These are phyloP conservation scores for Kwoniella sp. DNA, from an alignment of 768 basidiomycete genomes.

Conservation along the genomic window DNA sequence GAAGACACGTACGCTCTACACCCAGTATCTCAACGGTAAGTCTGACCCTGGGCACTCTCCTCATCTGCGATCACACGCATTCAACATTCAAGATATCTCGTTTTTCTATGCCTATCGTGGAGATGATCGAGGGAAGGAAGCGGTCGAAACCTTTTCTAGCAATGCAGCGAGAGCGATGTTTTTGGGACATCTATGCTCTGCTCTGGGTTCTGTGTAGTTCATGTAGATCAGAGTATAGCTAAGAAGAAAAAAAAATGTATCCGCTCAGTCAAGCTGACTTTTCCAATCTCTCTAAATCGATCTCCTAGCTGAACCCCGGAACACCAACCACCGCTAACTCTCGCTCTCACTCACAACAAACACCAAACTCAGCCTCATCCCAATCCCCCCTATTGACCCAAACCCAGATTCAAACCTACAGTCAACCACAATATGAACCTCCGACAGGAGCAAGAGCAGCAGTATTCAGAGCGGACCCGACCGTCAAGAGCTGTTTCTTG, in stretches of 20 bases:
- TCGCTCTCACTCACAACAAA: no score
- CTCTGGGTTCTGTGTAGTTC: no score
- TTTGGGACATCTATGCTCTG: no score
- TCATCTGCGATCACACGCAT: no score
- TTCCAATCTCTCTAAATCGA: background rate
- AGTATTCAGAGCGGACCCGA: conserved; percentile 21
- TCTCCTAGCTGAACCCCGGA: background rate
- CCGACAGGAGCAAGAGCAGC: conserved; percentile 9
- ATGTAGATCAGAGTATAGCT: no score
- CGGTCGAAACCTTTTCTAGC: no score
- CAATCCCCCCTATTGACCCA: conserved; percentile 1
- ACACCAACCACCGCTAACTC: background rate
- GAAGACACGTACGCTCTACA: conserved; percentile 14
- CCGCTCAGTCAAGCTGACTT: background rate
- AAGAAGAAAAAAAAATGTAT: no score
- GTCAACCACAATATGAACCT: background rate
- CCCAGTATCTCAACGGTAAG: conserved; percentile 18
- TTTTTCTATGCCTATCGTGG: no score
- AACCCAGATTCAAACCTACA: background rate
- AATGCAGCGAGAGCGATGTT: no score
- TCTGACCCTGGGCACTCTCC: background rate
- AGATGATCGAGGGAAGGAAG: no score
- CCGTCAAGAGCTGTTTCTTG: conserved; percentile 18
- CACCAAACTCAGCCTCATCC: background rate
- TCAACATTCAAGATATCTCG: no score